Evolutionary conservation across 225 moss, liverwort and hornwort genomes (phyloP).

Genomic region (Bryoerythrophyllum caledonicum): DNA sequence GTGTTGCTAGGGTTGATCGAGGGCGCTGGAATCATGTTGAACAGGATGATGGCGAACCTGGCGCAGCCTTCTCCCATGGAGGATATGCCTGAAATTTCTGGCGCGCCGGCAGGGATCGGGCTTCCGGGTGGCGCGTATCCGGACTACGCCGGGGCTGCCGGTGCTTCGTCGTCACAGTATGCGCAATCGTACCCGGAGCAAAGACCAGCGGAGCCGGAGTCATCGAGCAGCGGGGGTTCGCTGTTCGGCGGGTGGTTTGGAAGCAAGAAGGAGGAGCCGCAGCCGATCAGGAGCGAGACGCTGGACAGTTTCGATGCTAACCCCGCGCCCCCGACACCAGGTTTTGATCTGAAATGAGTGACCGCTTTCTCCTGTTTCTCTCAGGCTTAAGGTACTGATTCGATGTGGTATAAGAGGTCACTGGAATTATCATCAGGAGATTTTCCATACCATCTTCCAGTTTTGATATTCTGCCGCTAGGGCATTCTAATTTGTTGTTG

Average conservation of each 20-base stretch:
- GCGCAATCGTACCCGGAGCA: constrained; percentile 42
- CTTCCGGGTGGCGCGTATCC: constrained; percentile 36
- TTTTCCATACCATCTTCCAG: constrained; percentile 6
- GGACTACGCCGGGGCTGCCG: constrained; percentile 42
- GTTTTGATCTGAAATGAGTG: constrained; percentile 51
- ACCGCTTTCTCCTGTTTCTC: background rate
- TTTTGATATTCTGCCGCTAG: constrained; percentile 19
- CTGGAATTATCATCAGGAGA: background rate
- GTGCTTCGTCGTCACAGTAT: constrained; percentile 34
- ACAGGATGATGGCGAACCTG: constrained; percentile 41
- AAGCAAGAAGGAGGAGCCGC: constrained; percentile 49
- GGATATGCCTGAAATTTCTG: constrained; percentile 45
- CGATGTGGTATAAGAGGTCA: background rate
- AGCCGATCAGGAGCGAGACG: constrained; percentile 44
- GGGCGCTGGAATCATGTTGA: constrained; percentile 61
- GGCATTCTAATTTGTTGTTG: constrained; percentile 5
- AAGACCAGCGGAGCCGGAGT: constrained; percentile 21
- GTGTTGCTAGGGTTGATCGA: constrained; percentile 56
- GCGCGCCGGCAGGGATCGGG: constrained; percentile 34
- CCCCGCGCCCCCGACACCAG: constrained; percentile 62
- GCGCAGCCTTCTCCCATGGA: constrained; percentile 51
- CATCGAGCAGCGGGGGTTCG: constrained; percentile 30
- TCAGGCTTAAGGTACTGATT: background rate
- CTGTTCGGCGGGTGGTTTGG: constrained; percentile 55
- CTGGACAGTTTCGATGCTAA: constrained; percentile 61